Evolutionary conservation across 1,139 yeast species (phyloP).

Genomic region (Yamadazyma conglobata): DNA sequence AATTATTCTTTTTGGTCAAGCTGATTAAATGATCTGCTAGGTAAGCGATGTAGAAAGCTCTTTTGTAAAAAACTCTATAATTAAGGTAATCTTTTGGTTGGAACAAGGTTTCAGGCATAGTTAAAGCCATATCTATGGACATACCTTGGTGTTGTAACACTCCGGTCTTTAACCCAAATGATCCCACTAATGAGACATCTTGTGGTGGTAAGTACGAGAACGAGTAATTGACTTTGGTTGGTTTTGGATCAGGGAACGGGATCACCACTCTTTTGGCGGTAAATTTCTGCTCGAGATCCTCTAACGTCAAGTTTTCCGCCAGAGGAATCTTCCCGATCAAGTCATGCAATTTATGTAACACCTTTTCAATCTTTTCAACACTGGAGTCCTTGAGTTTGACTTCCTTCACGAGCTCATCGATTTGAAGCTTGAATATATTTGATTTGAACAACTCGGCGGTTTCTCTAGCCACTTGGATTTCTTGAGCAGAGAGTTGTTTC

Average conservation of each 20-base stretch:
- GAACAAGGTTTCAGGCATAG: constrained; percentile 74
- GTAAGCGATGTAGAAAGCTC: constrained; percentile 82
- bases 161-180: constrained; percentile 84
- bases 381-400: constrained; percentile 69
- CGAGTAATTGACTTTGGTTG: constrained; percentile 63
- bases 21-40: constrained; percentile 62
- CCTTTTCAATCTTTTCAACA: constrained; percentile 66
- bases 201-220: constrained; percentile 72
- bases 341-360: constrained; percentile 72
- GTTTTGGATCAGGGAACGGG: constrained; percentile 91
- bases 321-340: constrained; percentile 61
- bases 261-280: constrained; percentile 52
- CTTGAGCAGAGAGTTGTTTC: constrained; percentile 65
- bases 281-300: constrained; percentile 50
- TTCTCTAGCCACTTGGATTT: constrained; percentile 86
- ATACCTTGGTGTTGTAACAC: constrained; percentile 48
- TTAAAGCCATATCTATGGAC: constrained; percentile 72
- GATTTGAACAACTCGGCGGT: constrained; percentile 93
- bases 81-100: constrained; percentile 88
- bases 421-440: constrained; percentile 89
- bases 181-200: constrained; percentile 77
- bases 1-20: constrained; percentile 50
- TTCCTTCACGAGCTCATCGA: constrained; percentile 84
- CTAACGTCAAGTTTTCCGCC: constrained; percentile 46
- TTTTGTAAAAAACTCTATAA: constrained; percentile 83